Conservation (phyloP, 176 grass and related monocot genomes). For the Bothriochloa decipiens region DNA sequence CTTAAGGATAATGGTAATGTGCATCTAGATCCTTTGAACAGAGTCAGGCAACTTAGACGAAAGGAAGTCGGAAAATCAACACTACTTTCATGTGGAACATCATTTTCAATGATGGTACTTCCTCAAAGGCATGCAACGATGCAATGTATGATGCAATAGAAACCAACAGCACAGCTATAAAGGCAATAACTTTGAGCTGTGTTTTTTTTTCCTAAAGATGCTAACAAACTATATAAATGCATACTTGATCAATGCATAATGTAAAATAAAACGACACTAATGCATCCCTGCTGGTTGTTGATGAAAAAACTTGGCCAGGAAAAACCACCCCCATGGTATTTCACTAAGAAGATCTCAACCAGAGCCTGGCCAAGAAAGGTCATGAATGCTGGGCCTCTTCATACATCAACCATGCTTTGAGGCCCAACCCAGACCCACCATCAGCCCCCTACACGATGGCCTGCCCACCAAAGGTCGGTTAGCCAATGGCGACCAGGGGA, state of each 20-base stretch:
- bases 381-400: background rate
- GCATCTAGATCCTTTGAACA: constrained; percentile 20
- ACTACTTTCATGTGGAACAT: constrained; percentile 1
- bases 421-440: background rate
- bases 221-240: background rate
- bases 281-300: background rate
- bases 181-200: constrained; percentile 8
- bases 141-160: constrained; percentile 23
- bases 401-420: background rate
- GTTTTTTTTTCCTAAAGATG: constrained; percentile 21
- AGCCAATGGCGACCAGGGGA: background rate
- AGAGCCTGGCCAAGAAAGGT: background rate
- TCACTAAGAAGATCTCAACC: background rate
- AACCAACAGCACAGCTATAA: constrained; percentile 10
- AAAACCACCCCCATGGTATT: background rate
- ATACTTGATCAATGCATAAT: background rate
- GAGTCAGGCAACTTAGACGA: background rate
- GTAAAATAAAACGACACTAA: constrained; percentile 20
- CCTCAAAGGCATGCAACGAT: background rate
- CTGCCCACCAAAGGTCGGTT: background rate
- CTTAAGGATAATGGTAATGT: background rate
- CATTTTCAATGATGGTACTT: background rate
- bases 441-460: background rate
- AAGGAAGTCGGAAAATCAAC: constrained; percentile 1
- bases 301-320: background rate